Evolutionary conservation across 2,329 filamentous ascomycete species (phyloP).

Genomic region (Phymatotrichopsis omnivora): DNA sequence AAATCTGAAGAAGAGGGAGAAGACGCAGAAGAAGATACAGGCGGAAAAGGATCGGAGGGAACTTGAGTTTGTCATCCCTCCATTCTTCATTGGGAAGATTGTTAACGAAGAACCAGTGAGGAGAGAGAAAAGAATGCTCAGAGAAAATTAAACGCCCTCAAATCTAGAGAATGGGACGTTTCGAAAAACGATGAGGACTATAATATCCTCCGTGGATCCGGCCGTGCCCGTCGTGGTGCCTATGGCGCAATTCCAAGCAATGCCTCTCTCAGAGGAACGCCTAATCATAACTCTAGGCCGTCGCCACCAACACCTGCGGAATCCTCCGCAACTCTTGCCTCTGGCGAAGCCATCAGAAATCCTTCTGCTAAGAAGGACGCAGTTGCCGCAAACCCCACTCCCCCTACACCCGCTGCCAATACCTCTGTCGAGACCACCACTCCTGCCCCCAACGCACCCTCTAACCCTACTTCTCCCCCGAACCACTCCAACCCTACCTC

Average conservation of each 20-base stretch:
- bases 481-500: too few relatives aligned
- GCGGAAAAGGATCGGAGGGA: conserved; percentile 46
- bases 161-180: conserved; percentile 48
- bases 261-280: not conserved
- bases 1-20: conserved; percentile 47
- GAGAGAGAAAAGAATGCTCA: conserved; percentile 52
- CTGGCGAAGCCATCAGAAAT: not conserved
- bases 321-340: not conserved
- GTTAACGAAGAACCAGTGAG: conserved; percentile 40
- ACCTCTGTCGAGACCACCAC: too few relatives aligned
- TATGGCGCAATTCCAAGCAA: conserved; percentile 24
- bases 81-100: not conserved
- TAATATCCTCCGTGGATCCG: conserved; percentile 27
- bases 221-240: conserved; percentile 27
- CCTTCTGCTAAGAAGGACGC: too few relatives aligned
- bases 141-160: conserved; percentile 51
- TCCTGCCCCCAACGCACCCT: too few relatives aligned
- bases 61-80: conserved; percentile 39
- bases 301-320: not conserved
- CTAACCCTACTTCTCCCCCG: too few relatives aligned
- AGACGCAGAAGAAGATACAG: conserved; percentile 43
- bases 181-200: conserved; percentile 42
- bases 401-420: conserved; percentile 5
- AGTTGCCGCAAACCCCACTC: not conserved
- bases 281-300: not conserved